A percentile compares a stretch with the other conserved stretches of the same genome.
Conservation (phyloP, 768 basidiomycete species). For the Chlorophyllum brunneum region DNA sequence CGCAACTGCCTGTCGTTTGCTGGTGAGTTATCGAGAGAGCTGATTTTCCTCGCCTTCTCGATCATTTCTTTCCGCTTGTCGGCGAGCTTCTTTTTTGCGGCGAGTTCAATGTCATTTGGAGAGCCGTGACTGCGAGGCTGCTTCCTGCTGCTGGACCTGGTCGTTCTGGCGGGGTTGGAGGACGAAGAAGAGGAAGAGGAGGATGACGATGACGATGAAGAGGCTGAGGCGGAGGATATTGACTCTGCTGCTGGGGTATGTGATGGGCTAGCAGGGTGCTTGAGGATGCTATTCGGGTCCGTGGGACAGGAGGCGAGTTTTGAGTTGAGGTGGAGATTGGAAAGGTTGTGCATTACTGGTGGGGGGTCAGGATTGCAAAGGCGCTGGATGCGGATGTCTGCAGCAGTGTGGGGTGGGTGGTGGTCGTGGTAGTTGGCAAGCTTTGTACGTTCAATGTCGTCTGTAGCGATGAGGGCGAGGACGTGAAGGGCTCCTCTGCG, state of each 20-base stretch:
- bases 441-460: conserved; percentile 18
- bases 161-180: conserved; percentile 24
- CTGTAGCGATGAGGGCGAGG: conserved; percentile 32
- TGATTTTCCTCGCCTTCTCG: conserved; percentile 36
- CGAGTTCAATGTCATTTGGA: conserved; percentile 21
- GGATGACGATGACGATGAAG: conserved; percentile 25
- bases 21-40: conserved; percentile 50
- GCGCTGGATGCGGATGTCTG: conserved; percentile 18
- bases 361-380: conserved; percentile 15
- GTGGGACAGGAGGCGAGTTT: conserved; percentile 16
- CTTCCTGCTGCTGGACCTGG: conserved; percentile 15
- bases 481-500: conserved; percentile 30
- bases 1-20: conserved; percentile 52
- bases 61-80: conserved; percentile 29
- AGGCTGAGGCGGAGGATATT: conserved; percentile 20
- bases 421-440: conserved; percentile 14
- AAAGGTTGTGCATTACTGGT: conserved; percentile 19
- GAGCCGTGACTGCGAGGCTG: conserved; percentile 20
- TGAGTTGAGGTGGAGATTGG: conserved; percentile 25
- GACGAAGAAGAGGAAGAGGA: conserved; percentile 19
- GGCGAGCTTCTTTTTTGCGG: conserved; percentile 25
- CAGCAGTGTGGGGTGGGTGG: conserved; percentile 13
- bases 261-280: conserved; percentile 11
- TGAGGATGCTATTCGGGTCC: conserved; percentile 16
- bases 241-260: neutral